Evolutionary conservation across 2,329 filamentous ascomycete genomes (phyloP), one percentile per base, ranked within the genome.

Genomic region (Colletotrichum sansevieriae): DNA sequence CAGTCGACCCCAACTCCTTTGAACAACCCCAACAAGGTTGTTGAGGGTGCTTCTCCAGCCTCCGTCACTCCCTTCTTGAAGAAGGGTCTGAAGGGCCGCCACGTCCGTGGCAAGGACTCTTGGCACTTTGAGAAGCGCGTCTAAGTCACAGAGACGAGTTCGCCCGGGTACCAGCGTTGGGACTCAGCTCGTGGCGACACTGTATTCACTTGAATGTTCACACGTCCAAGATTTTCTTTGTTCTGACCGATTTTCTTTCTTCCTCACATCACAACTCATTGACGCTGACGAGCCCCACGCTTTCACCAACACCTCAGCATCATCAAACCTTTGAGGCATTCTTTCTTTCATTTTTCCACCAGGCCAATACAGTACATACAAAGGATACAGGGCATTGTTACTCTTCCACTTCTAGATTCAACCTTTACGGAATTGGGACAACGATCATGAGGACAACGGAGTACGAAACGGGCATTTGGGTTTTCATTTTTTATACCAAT

Each of bases 1-100:
- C 75, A 76, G 8, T 76, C 81, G 2, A 77, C 61, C 13, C 47
- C 76, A n/a, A 80, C 82, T 2, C 75, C 82, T 9, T 68, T 79
- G n/a, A 79, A 77, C 0, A 76, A 80, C 22, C 78, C 79, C 67
- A 83, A 80, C n/a, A 74, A 81, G n/a, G 78, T 77, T 13, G 79
- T 77, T 9, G 75, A 76, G 62, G 61, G 72, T 43, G 43, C 64
- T 71, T 60, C 60, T 59, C 13, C 60, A 44, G 25, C 64, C 65
- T n/a, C 71, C 59, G 9, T 55, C 66, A 62, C 60, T 11, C 68
- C 70, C 41, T 71, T 70, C 63, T 44, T 67, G 18, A 51, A 62
- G 44, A 58, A 58, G 10, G 66, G 67, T 22, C 51, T 67, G 18
- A 51, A 62, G 44, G 67, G 67, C 12, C 70, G 67, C 22, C 63